Evolutionary conservation across 768 basidiomycete genomes (phyloP), one percentile per base, ranked within the genome.

Genomic region (Phaffia australis): DNA sequence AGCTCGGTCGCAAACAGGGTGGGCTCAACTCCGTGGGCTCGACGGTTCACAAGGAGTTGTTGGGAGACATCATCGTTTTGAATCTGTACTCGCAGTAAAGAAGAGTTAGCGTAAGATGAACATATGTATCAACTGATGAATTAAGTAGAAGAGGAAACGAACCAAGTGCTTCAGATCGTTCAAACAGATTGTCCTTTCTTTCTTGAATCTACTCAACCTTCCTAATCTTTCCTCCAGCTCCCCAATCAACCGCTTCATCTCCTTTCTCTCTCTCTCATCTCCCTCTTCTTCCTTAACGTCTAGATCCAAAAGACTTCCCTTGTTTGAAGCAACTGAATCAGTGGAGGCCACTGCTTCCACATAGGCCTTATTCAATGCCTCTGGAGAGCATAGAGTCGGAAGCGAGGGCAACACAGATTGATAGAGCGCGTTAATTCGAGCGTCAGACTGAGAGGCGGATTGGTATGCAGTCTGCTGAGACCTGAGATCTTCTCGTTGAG

Each of bases 21-120:
- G 0, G 88, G 87, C 71, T 97, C 91, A 14, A 87, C 87, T 27
- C 83, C 83, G 18, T 83, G 80, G 2, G 48, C 52, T 29, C 91
- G 86, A 42, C 90, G 84, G 74, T 94, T 94, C 58, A 97, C 82
- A 4, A 99, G 82, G 0, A 98, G 83, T 1, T 95, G 81, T 74
- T 94, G 90, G 0, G 94, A 99, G 30, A 98, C 94, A 70, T 99
- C 95, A 77, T 99, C 95, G 30, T 81, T 80, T 84, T 97, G 95
- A 56, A 95, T 82, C 92, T 98, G 70, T 1, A 42, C 11, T 42
- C 11, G 27, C 19, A 32, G 19, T 32, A 71, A 2, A 56, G n/a
- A 61, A 46, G 25, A 19, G 63, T 50, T 18, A 52, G 56, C 1
- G 25, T 19, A 7, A 15, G 56, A 29, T 57, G 16, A 16, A 32